A percentile compares a stretch with the other conserved stretches of the same genome.
Evolutionary conservation across 2,329 filamentous ascomycete genomes (phyloP).

Genomic region (Graphiopsis chlorocephala): DNA sequence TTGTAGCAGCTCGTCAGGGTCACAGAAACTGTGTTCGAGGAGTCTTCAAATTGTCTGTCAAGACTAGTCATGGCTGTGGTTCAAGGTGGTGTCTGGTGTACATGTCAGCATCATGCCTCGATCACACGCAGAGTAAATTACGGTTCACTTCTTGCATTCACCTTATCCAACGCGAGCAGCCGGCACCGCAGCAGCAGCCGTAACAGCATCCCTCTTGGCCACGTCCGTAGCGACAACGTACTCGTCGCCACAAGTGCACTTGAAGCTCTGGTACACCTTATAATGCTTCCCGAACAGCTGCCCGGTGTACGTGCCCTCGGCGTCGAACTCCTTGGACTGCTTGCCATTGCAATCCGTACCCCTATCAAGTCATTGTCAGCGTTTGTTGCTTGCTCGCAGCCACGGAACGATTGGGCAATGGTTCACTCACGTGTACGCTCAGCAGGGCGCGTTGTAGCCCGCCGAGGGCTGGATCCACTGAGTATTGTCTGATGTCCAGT

Average conservation of each 20-base stretch:
- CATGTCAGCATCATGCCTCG: not conserved
- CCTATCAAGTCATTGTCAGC: not conserved
- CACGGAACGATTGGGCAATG: not conserved
- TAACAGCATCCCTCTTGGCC: not conserved
- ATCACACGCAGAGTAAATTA: not conserved
- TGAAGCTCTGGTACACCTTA: not conserved
- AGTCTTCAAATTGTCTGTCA: no score
- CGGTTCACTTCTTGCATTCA: not conserved
- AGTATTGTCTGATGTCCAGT: not conserved
- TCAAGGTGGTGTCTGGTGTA: no score
- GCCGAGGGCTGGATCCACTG: not conserved
- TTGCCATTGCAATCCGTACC: not conserved
- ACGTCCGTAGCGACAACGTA: not conserved
- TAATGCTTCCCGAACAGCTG: not conserved
- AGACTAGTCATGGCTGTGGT: no score
- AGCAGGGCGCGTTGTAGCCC: not conserved
- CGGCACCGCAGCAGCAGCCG: not conserved
- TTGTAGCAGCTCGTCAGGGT: not conserved
- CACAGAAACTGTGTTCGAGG: not conserved
- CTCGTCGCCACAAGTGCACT: not conserved
- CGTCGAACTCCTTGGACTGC: not conserved
- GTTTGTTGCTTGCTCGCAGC: not conserved
- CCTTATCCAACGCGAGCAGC: not conserved
- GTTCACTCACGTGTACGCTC: not conserved
- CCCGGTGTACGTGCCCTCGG: not conserved